Evolutionary conservation across 305 asterid species (phyloP), one percentile per base, ranked within the genome.

Genomic region (Fraxinus baroniana): DNA sequence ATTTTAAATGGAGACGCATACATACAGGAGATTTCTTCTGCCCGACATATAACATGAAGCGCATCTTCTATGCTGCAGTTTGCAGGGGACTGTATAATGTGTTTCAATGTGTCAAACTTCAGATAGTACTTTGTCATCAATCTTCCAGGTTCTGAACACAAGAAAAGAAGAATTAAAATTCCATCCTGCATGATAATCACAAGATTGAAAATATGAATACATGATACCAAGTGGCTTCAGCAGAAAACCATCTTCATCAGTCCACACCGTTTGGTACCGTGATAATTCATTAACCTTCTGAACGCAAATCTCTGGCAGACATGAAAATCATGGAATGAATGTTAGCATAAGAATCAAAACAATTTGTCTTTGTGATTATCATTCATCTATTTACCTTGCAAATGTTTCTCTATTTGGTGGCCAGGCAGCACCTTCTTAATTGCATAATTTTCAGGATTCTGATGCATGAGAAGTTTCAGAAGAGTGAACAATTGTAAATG

Each of bases 51-150:
- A 77, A 93, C 89, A 78, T 90, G 95, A 80, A 96, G 97, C 15
- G 88, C 90, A 41, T 92, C 98, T 87, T 96, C 99, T 44, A 88
- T 78, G 87, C 93, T 91, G 91, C 95, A 92, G 87, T 84, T 90
- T 76, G 90, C 81, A 77, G 97, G 93, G 33, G 93, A 92, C 87
- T 89, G 91, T 87, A 96, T 92, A 78, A 94, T 96, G 92, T 93
- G 95, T 89, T 94, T 96, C 99, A 96, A 93, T 5, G 99, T 94
- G 80, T 91, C 92, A 83, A 96, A 96, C 93, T 96, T 96, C 88
- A 96, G 92, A 90, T 96, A 96, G 89, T 94, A 96, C 90, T 94
- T 96, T 57, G 99, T 96, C 98, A 96, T 96, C 91, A 96, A 90
- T 86, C 83, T 88, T 82, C 98, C 98, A 82, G 98, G 98, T 88